phyloP scores from a whole-genome alignment of 495 filamentous ascomycete species.

The Hypoxylon perforatum region DNA sequence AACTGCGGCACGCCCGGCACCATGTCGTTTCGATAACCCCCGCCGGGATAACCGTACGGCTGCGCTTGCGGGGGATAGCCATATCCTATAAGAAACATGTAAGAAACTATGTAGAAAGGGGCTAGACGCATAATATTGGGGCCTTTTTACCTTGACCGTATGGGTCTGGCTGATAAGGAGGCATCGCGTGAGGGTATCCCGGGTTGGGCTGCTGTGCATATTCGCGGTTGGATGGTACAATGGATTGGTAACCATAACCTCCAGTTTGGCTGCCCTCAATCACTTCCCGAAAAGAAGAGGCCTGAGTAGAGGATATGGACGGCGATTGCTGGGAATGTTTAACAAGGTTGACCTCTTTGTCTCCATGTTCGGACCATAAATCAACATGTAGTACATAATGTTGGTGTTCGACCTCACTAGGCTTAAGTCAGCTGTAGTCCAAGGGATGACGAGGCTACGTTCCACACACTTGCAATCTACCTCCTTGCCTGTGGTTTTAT shows the following conservation, averaged over 20 bases:
- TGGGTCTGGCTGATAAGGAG: conserved; percentile 53
- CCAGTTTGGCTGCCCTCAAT: conserved; percentile 44
- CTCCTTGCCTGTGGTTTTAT: conserved; percentile 83
- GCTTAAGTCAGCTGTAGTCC: conserved; percentile 27
- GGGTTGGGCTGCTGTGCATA: conserved; percentile 49
- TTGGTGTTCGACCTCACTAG: conserved; percentile 75
- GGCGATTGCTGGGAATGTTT: conserved; percentile 87
- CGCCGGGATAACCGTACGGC: conserved; percentile 45
- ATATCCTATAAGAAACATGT: conserved; percentile 53
- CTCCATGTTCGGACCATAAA: conserved; percentile 85
- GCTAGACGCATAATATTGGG: conserved; percentile 13
- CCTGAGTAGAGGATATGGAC: conserved; percentile 86
- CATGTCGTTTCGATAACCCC: conserved; percentile 44
- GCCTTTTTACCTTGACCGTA: conserved; percentile 51
- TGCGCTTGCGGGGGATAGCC: conserved; percentile 46
- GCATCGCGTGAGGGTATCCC: conserved; percentile 48
- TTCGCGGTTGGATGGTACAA: conserved; percentile 53
- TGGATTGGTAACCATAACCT: conserved; percentile 46
- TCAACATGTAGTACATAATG: conserved; percentile 96
- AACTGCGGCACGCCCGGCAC: conserved; percentile 44
- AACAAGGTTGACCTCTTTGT: conserved; percentile 93
- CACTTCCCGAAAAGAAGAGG: conserved; percentile 75
- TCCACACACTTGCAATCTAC: conserved; percentile 84
- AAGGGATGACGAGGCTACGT: conserved; percentile 9
- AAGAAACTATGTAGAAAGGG: conserved; percentile 15